Evolutionary conservation across 768 basidiomycete species (phyloP), one percentile per base, ranked within the genome.

Genomic region (Mycena filopes): DNA sequence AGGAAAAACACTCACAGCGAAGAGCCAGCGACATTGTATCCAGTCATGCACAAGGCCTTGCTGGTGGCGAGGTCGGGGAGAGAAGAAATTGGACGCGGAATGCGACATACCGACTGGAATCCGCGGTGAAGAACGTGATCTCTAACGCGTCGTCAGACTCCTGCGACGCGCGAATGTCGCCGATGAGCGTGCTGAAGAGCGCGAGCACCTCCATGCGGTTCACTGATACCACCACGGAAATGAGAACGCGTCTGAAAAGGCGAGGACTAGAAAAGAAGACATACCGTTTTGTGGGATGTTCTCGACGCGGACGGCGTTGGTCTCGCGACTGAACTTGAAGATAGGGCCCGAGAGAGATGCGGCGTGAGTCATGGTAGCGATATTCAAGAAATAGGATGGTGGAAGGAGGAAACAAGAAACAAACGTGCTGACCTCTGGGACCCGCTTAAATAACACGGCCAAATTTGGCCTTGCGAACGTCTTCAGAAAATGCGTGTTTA

Each of bases 21-120:
- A 33, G 79, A 77, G 33, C 87, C 88, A 26, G 81, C 80, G 21
- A 90, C 75, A 23, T 78, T 83, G 72, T 88, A 89, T 46, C 88
- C 87, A 28, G 86, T 84, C 87, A 91, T 87, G 69, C 86, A 86
- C 55, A 91, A 69, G 1, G 89, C 87, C 76, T 90, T 90, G 60
- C 90, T 92, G 51, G 36, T 23, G 49, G 21, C 9, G 36, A 46
- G 42, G 50, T 64, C 48, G 66, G 42, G 33, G 47, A 21, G 57
- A 63, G 42, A 45, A 55, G 55, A 38, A 26, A 36, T 8, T 23
- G 31, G 23, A 43, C 23, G n/a, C 21, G 9, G 15, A 53, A 33
- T 26, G 15, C 50, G 47, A 49, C 31, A 76, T 64, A 89, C 90
- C 80, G 80, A 54, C 85, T 84, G 16, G 83, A 78, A 66, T 89